Conservation (phyloP, 2,329 filamentous ascomycete genomes). For the Diaporthe sp. region DNA sequence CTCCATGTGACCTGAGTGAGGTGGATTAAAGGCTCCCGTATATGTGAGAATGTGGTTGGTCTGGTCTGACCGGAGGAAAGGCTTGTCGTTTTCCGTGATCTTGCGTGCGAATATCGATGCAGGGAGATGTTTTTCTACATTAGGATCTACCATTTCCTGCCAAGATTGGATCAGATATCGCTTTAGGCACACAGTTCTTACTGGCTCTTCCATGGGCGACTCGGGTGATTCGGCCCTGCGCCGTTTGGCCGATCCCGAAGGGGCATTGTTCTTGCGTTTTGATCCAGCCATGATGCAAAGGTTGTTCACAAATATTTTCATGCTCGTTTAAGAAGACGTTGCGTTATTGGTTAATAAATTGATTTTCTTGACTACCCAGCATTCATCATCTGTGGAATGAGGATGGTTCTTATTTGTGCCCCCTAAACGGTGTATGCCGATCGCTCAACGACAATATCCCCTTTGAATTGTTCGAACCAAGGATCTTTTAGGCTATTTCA, state of each 20-base stretch:
- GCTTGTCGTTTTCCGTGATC: background rate
- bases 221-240: background rate
- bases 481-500: too few species aligned
- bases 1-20: background rate
- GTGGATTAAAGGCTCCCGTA: background rate
- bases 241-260: too few species aligned
- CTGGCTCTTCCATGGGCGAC: background rate
- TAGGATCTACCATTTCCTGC: background rate
- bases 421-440: too few species aligned
- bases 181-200: background rate
- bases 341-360: too few species aligned
- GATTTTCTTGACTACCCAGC: too few species aligned
- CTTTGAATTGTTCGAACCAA: too few species aligned
- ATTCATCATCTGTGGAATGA: too few species aligned
- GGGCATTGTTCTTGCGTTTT: background rate
- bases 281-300: background rate
- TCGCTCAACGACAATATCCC: too few species aligned
- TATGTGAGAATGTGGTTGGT: background rate
- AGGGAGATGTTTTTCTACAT: background rate
- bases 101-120: background rate
- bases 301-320: background rate
- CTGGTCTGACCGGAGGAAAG: background rate
- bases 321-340: background rate
- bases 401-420: too few species aligned
- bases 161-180: background rate